phyloP scores from a whole-genome alignment of 2,329 filamentous ascomycete species.

The Apiospora marii region DNA sequence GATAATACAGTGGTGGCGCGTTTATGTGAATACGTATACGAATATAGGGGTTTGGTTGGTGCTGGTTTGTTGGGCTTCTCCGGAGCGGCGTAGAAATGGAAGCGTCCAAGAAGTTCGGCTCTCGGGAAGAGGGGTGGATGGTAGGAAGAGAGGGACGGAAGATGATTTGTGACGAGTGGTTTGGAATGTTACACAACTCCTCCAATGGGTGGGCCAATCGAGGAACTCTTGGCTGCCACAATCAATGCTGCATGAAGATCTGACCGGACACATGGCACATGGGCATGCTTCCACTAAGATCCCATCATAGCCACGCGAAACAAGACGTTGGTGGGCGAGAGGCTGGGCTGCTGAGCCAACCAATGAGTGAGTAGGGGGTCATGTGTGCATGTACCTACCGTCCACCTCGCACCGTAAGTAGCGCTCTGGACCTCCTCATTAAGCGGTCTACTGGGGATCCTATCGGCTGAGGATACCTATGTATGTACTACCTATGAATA shows the following conservation, averaged over 20 bases:
- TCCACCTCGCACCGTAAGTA: constrained; percentile 4
- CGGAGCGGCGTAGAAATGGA: not conserved
- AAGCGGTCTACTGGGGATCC: constrained; percentile 13
- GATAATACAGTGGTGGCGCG: not conserved
- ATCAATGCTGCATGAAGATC: constrained; percentile 25
- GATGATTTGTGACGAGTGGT: constrained; percentile 17
- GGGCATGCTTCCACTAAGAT: constrained; percentile 25
- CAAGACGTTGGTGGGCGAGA: constrained; percentile 24
- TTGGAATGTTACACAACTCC: constrained; percentile 6
- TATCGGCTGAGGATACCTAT: constrained; percentile 5
- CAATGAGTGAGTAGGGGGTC: constrained; percentile 9
- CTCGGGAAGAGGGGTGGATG: constrained; percentile 2
- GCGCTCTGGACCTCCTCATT: not conserved
- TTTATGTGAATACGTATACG: not conserved
- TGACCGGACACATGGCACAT: constrained; percentile 25
- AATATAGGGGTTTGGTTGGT: constrained; percentile 9
- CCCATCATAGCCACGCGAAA: constrained; percentile 25
- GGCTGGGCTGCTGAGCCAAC: constrained; percentile 8
- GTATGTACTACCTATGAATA: constrained; percentile 2
- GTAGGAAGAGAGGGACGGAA: not conserved
- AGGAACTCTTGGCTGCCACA: constrained; percentile 15
- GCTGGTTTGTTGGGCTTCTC: not conserved
- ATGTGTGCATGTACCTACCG: not conserved
- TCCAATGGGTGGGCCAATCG: constrained; percentile 14
- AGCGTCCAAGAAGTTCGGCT: constrained; percentile 1